Base-by-base conservation (phyloP, 306 rosid genomes). In the Quercus dentata region DNA sequence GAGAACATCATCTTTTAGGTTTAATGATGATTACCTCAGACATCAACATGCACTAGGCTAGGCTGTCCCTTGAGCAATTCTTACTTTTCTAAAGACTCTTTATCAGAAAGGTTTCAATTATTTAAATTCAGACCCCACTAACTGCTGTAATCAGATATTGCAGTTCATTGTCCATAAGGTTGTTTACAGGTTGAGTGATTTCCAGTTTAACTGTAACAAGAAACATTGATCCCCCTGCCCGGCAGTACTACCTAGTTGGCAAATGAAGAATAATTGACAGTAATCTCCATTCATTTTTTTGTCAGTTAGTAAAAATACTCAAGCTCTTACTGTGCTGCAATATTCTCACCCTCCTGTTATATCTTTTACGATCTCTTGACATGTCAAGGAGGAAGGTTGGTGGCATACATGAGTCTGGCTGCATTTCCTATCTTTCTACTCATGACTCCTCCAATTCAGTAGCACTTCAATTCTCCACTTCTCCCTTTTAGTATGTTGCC, bases 31-130 rank as follows among this genome's bases (percentile, higher is more conserved):
- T 83, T 83, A 59, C 71, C 57, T 83, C 69, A 41, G 75, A 81
- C 87, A 81, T 79, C 79, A 69, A 84, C 85, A 81, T 82, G 87
- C 87, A 71, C 84, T 75, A 74, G 76, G 89, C 86, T 81, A 82
- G 84, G 77, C 87, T 88, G 90, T 88, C 86, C 59, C 67, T 81
- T 31, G 73, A 78, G 82, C 77, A 77, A 74, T 72, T 38, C 62
- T 59, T 81, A 56, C 87, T 76, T 90, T 85, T 77, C 65, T 56
- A 71, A 55, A 83, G 72, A 81, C 82, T 75, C 77, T 89, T 84
- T 82, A 75, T 74, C 84, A 5, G 56, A 80, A 83, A 87, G 83
- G 83, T 83, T 77, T 79, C 56, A 70, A 87, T 90, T 59, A 90
- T 90, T 88, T 71, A 64, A 65, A 74, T 59, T 72, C 30, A 69